Evolutionary conservation across 495 filamentous ascomycete species (phyloP).

Genomic region (Penicillium coffeae): DNA sequence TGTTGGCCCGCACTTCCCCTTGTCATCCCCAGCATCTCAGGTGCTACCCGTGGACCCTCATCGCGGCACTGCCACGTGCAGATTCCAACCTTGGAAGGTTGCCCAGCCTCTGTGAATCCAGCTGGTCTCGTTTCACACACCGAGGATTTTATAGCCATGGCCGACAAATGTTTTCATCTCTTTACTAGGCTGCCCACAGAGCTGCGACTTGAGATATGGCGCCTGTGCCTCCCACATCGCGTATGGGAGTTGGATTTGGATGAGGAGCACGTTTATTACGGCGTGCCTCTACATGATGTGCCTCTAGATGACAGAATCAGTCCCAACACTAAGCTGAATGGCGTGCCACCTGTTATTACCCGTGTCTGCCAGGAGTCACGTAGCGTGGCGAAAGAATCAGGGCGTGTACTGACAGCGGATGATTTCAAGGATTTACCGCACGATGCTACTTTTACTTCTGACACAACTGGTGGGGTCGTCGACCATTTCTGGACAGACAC

Average conservation of each 20-base stretch:
- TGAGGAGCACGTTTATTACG: neutral
- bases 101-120: too few relatives aligned
- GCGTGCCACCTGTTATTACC: conserved; percentile 3
- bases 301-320: neutral
- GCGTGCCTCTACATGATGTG: neutral
- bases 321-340: conserved; percentile 1
- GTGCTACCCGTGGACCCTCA: too few relatives aligned
- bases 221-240: conserved; percentile 5
- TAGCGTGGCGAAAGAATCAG: conserved; percentile 6
- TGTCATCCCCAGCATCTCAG: too few relatives aligned
- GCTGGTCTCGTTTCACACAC: too few relatives aligned
- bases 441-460: neutral
- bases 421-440: neutral
- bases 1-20: too few relatives aligned
- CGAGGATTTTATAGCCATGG: conserved; percentile 1
- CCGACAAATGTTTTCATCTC: conserved; percentile 1
- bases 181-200: conserved; percentile 5
- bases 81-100: too few relatives aligned
- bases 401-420: neutral
- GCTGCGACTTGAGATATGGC: conserved; percentile 7
- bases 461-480: neutral
- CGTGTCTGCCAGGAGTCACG: conserved; percentile 8
- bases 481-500: conserved; percentile 3
- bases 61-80: too few relatives aligned
- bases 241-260: conserved; percentile 3